These are phyloP conservation scores for Spiraea crenata DNA, from an alignment of 331 rosid species.

Conservation along the genomic window DNA sequence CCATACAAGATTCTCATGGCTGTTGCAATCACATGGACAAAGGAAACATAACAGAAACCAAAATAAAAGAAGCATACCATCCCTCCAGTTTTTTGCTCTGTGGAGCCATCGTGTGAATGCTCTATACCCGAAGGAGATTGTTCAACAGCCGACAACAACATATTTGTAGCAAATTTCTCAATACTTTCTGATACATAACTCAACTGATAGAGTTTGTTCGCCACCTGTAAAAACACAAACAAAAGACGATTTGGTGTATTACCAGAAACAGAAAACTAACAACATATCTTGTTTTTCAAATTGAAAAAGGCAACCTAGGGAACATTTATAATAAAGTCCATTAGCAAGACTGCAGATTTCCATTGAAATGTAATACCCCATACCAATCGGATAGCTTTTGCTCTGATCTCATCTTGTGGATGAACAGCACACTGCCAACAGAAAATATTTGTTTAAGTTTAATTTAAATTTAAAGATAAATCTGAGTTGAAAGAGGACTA, in stretches of 20 bases:
- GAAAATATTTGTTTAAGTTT: conserved; percentile 15
- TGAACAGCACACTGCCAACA: conserved; percentile 87
- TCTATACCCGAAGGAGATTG: conserved; percentile 41
- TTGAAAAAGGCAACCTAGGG: conserved; percentile 10
- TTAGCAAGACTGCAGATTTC: not conserved
- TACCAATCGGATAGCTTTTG: conserved; percentile 98
- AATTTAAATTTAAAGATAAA: too few species aligned
- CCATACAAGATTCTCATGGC: conserved; percentile 9
- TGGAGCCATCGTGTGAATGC: conserved; percentile 47
- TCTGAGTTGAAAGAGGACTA: not conserved
- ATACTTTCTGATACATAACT: conserved; percentile 70
- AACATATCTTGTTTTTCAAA: conserved; percentile 5
- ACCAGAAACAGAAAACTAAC: not conserved
- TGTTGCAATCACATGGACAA: conserved; percentile 4
- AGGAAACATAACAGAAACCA: not conserved
- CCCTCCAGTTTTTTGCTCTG: conserved; percentile 49
- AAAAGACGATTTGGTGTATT: conserved; percentile 3
- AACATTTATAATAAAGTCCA: conserved; percentile 15
- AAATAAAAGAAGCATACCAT: conserved; percentile 35
- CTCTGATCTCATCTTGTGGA: conserved; percentile 86
- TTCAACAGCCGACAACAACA: conserved; percentile 73
- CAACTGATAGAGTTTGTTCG: conserved; percentile 91
- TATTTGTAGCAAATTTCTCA: conserved; percentile 72
- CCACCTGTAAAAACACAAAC: conserved; percentile 55
- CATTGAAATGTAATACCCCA: conserved; percentile 12